Percentiles rank a stretch among this genome's conserved stretches.
These are phyloP conservation scores for Teratosphaeria viscida DNA, from an alignment of 2,329 filamentous ascomycete genomes.

Conservation along the genomic window DNA sequence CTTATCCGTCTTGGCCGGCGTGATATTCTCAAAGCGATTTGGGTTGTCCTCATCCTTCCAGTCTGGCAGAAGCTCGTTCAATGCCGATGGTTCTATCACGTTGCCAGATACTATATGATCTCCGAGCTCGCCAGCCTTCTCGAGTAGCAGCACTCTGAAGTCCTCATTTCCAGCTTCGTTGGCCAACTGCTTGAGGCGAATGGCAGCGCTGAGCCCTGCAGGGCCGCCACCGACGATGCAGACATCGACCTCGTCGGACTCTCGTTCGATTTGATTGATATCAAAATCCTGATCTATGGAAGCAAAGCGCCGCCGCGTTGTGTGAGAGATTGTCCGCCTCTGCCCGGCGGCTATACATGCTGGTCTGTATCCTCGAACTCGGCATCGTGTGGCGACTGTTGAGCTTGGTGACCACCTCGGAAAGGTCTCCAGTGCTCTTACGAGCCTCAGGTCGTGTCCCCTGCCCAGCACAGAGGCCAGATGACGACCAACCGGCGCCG, in stretches of 20 bases:
- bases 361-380: conserved; percentile 19
- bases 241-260: conserved; percentile 89
- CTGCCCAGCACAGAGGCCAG: neutral
- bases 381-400: conserved; percentile 14
- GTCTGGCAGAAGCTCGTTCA: conserved; percentile 85
- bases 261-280: conserved; percentile 58
- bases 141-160: conserved; percentile 82
- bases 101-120: conserved; percentile 94
- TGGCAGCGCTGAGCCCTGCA: conserved; percentile 83
- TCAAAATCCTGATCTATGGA: conserved; percentile 32
- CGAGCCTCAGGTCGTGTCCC: neutral
- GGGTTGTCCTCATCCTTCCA: conserved; percentile 87
- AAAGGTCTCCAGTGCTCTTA: neutral
- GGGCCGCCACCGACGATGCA: conserved; percentile 96
- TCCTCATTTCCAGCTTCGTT: conserved; percentile 93
- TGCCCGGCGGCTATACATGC: conserved; percentile 26
- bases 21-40: conserved; percentile 76
- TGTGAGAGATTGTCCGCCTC: conserved; percentile 22
- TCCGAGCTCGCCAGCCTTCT: conserved; percentile 91
- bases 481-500: neutral
- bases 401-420: conserved; percentile 4
- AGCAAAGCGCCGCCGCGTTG: conserved; percentile 23
- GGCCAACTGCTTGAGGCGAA: conserved; percentile 88
- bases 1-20: conserved; percentile 69
- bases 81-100: conserved; percentile 78